phyloP scores from a whole-genome alignment of 441 rosid species.

The Brassica balearica region DNA sequence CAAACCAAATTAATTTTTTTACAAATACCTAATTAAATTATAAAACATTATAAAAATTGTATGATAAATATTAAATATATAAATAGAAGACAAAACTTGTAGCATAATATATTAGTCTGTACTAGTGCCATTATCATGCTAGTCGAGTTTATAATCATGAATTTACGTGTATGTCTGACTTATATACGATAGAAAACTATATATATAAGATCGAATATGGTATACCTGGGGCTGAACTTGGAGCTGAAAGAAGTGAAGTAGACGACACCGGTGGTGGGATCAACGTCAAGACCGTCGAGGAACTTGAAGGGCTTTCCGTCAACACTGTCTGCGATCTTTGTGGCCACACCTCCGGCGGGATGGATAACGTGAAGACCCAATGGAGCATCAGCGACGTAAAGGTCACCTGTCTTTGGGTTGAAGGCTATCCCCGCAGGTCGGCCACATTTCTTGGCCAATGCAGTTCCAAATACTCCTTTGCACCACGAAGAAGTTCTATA shows the following conservation, averaged over 20 bases:
- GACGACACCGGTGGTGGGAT: constrained; percentile 40
- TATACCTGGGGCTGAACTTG: constrained; percentile 28
- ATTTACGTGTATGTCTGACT: neutral
- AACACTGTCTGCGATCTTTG: constrained; percentile 41
- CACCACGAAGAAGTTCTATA: constrained; percentile 44
- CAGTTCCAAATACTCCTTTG: constrained; percentile 36
- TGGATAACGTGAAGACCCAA: constrained; percentile 45
- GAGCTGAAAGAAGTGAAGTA: constrained; percentile 50
- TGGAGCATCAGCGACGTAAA: constrained; percentile 49
- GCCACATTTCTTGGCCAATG: constrained; percentile 44
- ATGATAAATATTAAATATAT: neutral
- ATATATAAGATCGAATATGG: neutral
- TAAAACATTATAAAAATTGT: neutral
- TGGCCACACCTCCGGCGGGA: constrained; percentile 46
- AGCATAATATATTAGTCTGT: neutral
- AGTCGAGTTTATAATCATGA: neutral
- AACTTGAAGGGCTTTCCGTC: constrained; percentile 47
- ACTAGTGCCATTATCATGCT: neutral
- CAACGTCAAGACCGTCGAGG: constrained; percentile 50
- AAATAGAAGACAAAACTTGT: neutral
- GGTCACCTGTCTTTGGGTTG: constrained; percentile 33
- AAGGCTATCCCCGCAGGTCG: constrained; percentile 51
- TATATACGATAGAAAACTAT: neutral
- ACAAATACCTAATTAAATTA: neutral
- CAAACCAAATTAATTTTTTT: neutral